These are phyloP conservation scores for Lecanicillium sp. DNA, from an alignment of 2,329 filamentous ascomycete species.

Conservation along the genomic window DNA sequence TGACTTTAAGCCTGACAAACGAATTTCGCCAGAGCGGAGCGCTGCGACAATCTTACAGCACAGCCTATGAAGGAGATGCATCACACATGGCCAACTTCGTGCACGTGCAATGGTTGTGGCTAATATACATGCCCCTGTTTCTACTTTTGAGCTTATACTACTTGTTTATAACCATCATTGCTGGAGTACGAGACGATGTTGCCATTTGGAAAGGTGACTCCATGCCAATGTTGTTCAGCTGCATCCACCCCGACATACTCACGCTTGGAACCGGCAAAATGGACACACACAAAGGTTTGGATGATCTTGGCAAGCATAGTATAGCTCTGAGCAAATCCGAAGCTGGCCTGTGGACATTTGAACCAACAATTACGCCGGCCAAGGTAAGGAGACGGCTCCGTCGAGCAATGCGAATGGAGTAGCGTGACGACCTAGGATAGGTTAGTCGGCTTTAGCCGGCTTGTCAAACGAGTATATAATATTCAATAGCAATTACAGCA, in stretches of 20 bases:
- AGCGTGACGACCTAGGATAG: too few relatives aligned
- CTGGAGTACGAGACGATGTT: constrained; percentile 25
- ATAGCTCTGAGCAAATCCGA: constrained; percentile 25
- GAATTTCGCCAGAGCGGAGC: constrained; percentile 26
- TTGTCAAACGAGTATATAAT: too few relatives aligned
- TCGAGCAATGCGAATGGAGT: not conserved
- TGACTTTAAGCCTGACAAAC: constrained; percentile 26
- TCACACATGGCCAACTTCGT: constrained; percentile 22
- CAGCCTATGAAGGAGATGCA: constrained; percentile 20
- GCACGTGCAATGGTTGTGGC: constrained; percentile 27
- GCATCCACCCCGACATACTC: constrained; percentile 25
- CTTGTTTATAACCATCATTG: constrained; percentile 26
- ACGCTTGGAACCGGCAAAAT: constrained; percentile 22
- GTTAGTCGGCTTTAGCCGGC: too few relatives aligned
- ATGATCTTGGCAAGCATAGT: constrained; percentile 23
- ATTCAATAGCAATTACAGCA: not conserved
- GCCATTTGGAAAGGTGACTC: constrained; percentile 30
- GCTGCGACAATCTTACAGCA: constrained; percentile 8
- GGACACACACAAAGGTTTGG: constrained; percentile 27
- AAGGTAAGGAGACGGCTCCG: not conserved
- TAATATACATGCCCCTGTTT: constrained; percentile 25
- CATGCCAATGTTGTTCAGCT: constrained; percentile 30
- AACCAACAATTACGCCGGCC: constrained; percentile 9
- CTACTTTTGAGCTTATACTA: constrained; percentile 26
- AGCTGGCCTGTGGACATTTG: constrained; percentile 29